Evolutionary conservation across 2,329 filamentous ascomycete genomes (phyloP).

Genomic region (Grosmannia clavigera): DNA sequence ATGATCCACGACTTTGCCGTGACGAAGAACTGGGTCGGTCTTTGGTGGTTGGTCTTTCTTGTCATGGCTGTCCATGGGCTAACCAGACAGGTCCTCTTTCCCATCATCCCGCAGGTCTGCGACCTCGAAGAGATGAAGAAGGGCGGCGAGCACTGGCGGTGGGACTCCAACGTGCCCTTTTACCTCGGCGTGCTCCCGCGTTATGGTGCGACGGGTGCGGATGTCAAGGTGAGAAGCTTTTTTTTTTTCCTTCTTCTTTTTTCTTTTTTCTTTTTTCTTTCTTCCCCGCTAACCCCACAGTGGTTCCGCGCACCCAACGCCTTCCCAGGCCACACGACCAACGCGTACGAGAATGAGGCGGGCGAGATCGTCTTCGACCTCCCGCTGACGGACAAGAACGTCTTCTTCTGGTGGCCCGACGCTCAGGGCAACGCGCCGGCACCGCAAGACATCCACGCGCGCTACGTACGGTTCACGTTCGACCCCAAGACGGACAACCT

Average conservation of each 20-base stretch:
- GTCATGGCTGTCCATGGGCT: not conserved
- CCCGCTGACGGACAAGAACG: constrained; percentile 23
- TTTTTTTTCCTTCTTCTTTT: too few relatives aligned
- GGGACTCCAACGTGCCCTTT: constrained; percentile 18
- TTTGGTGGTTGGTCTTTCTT: too few relatives aligned
- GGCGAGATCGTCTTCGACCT: constrained; percentile 23
- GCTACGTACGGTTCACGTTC: constrained; percentile 29
- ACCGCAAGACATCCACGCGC: constrained; percentile 18
- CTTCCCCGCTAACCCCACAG: constrained; percentile 9
- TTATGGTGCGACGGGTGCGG: constrained; percentile 15
- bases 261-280: too few relatives aligned
- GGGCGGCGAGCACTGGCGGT: constrained; percentile 28
- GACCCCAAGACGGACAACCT: constrained; percentile 19
- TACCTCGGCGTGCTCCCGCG: constrained; percentile 15
- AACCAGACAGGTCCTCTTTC: constrained; percentile 16
- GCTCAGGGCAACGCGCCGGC: constrained; percentile 23
- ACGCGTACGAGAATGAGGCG: constrained; percentile 23
- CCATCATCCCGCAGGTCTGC: constrained; percentile 22
- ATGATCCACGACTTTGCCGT: constrained; percentile 31
- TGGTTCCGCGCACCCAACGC: constrained; percentile 25
- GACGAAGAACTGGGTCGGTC: constrained; percentile 26
- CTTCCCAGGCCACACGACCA: constrained; percentile 23
- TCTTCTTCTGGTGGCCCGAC: constrained; percentile 27
- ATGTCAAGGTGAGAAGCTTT: constrained; percentile 17
- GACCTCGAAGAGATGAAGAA: constrained; percentile 24